These are phyloP conservation scores for Fusarium austroafricanum DNA, from an alignment of 2,329 filamentous ascomycete genomes.

Conservation along the genomic window DNA sequence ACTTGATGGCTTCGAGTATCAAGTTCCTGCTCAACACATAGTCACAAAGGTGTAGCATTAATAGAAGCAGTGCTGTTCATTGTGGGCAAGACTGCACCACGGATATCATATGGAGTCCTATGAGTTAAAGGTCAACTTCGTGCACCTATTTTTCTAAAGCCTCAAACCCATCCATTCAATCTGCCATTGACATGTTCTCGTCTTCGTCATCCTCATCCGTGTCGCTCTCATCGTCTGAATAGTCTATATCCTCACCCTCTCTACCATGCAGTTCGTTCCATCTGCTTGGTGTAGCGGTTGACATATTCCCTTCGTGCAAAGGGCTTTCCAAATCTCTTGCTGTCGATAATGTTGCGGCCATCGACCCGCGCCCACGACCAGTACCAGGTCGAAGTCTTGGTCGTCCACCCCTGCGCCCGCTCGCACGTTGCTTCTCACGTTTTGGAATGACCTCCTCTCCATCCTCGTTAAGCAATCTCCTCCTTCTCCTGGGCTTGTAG, in stretches of 20 bases:
- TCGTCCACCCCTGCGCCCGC: slow-evolving; percentile 37
- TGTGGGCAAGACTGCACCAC: slow-evolving; percentile 29
- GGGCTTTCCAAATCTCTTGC: slow-evolving; percentile 25
- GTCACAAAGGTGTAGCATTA: background rate
- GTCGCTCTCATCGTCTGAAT: slow-evolving; percentile 45
- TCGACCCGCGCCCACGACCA: slow-evolving; percentile 24
- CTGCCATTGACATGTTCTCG: slow-evolving; percentile 45
- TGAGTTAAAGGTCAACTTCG: slow-evolving; percentile 15
- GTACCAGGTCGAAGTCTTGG: slow-evolving; percentile 37
- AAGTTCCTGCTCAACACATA: background rate
- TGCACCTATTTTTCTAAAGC: background rate
- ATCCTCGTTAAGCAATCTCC: slow-evolving; percentile 44
- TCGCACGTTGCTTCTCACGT: slow-evolving; percentile 29
- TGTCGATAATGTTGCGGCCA: slow-evolving; percentile 13
- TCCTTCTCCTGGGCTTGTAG: slow-evolving; percentile 51
- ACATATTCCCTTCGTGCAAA: slow-evolving; percentile 39
- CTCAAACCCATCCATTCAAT: background rate
- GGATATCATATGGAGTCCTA: slow-evolving; percentile 45
- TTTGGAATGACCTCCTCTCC: slow-evolving; percentile 42
- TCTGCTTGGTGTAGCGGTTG: slow-evolving; percentile 51
- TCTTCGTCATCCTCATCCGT: slow-evolving; percentile 47
- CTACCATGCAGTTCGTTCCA: slow-evolving; percentile 51
- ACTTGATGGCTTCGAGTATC: no score
- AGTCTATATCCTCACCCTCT: slow-evolving; percentile 42
- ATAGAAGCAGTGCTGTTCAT: slow-evolving; percentile 13